A percentile compares a stretch with the other conserved stretches of the same genome.
Conservation (phyloP, 495 filamentous ascomycete genomes). For the Aspergillus campestris region DNA sequence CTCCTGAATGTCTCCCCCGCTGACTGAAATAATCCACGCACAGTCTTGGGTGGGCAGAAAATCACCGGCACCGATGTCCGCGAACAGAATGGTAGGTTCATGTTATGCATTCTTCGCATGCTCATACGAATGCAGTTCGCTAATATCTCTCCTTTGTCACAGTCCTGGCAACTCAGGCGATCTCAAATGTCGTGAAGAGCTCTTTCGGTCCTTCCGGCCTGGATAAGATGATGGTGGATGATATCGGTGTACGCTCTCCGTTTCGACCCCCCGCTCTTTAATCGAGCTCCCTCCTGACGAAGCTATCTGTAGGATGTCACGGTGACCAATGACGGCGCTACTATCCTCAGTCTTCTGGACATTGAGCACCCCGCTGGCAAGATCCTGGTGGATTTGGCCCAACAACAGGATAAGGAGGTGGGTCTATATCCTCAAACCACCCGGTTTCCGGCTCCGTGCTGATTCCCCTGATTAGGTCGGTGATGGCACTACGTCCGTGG, state of each 20-base stretch:
- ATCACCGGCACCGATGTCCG: conserved; percentile 91
- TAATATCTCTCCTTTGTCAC: not conserved
- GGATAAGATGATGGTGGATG: conserved; percentile 99
- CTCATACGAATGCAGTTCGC: too few relatives aligned
- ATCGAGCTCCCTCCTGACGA: not conserved
- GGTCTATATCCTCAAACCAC: not conserved
- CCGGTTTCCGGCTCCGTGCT: conserved; percentile 7
- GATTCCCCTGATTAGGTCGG: conserved; percentile 50
- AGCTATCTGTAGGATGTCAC: conserved; percentile 70
- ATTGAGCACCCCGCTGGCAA: conserved; percentile 97
- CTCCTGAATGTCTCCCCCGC: not conserved
- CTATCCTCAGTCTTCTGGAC: conserved; percentile 88
- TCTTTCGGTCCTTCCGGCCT: conserved; percentile 95
- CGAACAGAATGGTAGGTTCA: conserved; percentile 78
- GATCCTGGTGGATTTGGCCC: conserved; percentile 94
- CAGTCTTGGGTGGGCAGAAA: conserved; percentile 87
- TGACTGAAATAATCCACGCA: conserved; percentile 19
- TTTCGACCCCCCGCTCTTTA: conserved; percentile 18
- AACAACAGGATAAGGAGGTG: conserved; percentile 97
- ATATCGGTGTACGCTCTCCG: conserved; percentile 69
- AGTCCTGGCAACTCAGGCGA: conserved; percentile 94
- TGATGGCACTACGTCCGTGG: conserved; percentile 96
- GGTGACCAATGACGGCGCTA: conserved; percentile 97
- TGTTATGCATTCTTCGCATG: not conserved
- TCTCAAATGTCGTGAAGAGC: conserved; percentile 97